Percentiles rank a stretch among this genome's conserved stretches.
Evolutionary conservation across 768 basidiomycete species (phyloP).

Genomic region (Mycena galopus): DNA sequence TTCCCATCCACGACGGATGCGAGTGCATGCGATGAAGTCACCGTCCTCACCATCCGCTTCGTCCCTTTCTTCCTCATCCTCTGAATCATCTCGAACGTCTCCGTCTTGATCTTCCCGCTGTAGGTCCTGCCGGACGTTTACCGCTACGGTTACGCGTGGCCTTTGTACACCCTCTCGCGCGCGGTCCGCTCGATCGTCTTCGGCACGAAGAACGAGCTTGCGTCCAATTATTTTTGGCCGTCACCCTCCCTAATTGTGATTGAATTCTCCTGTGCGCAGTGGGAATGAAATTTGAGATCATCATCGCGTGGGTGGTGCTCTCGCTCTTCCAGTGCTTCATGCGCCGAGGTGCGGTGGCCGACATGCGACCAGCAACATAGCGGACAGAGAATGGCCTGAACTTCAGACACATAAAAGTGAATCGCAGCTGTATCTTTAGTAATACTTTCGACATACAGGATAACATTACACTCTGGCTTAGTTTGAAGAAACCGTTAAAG

Average conservation of each 20-base stretch:
- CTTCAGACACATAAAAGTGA: too few species aligned
- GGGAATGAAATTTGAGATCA: slow-evolving; percentile 71
- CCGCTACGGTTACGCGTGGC: slow-evolving; percentile 76
- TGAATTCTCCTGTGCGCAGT: slow-evolving; percentile 59
- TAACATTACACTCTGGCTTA: too few species aligned
- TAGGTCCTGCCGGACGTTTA: slow-evolving; percentile 69
- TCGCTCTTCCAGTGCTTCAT: slow-evolving; percentile 64
- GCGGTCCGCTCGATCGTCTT: slow-evolving; percentile 75
- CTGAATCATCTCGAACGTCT: slow-evolving; percentile 76
- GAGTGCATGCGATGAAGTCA: too few species aligned
- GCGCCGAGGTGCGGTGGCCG: slow-evolving; percentile 16
- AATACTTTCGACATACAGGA: too few species aligned
- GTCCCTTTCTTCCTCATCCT: slow-evolving; percentile 72
- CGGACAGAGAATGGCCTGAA: too few species aligned
- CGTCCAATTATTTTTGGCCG: slow-evolving; percentile 41
- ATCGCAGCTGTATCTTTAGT: too few species aligned
- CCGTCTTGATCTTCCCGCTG: slow-evolving; percentile 69
- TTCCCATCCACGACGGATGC: slow-evolving; percentile 95
- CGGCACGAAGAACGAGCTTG: slow-evolving; percentile 72
- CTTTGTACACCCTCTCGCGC: slow-evolving; percentile 78
- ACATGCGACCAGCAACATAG: too few species aligned
- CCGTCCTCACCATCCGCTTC: slow-evolving; percentile 64
- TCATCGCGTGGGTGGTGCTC: slow-evolving; percentile 66
- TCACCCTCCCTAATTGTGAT: neutral
- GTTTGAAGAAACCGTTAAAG: too few species aligned